Base-by-base conservation (phyloP, 257 asterid genomes). In the Gentiana macrophylla region DNA sequence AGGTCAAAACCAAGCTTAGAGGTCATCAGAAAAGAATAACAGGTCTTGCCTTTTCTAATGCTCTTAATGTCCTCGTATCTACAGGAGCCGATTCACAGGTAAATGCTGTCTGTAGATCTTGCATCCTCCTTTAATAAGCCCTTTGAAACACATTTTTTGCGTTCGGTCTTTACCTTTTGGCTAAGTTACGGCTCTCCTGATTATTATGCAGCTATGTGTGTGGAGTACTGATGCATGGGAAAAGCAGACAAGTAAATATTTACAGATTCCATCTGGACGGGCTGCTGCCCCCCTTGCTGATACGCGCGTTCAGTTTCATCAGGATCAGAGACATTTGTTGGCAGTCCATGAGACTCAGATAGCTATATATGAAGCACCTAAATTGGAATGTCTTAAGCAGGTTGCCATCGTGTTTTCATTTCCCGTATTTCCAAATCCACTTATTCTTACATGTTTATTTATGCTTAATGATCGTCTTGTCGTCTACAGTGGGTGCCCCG, bases 21-120 rank as follows among this genome's bases (percentile, higher is more conserved):
- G 89, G 89, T 50, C 89, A 81, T 69, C 83, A 75, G 64, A 75
- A 78, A 64, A 73, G 84, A 67, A 81, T 81, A 43, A 81, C 84
- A 32, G 89, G 89, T n/a, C 85, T 81, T 63, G 78, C 85, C 56
- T 81, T 81, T 62, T 81, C 89, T 44, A 61, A 69, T 55, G 50
- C 77, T 32, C 77, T 78, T 53, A 81, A 71, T 15, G 80, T 81
- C 68, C 89, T 81, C 54, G 78, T 81, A 37, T 81, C 89, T 48
- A 74, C 89, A 4, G 89, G 84, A 64, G 89, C 89, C n/a, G 89
- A 81, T 74, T 75, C 89, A 61, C 85, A 81, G 89, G 89, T 81
- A 61, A 64, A 60, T n/a, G n/a, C n/a, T n/a, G n/a, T n/a, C n/a
- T n/a, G n/a, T n/a, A n/a, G n/a, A n/a, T n/a, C n/a, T n/a, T n/a